Evolutionary conservation across 495 filamentous ascomycete genomes (phyloP).

Genomic region (Tuber microsphaerosporum): DNA sequence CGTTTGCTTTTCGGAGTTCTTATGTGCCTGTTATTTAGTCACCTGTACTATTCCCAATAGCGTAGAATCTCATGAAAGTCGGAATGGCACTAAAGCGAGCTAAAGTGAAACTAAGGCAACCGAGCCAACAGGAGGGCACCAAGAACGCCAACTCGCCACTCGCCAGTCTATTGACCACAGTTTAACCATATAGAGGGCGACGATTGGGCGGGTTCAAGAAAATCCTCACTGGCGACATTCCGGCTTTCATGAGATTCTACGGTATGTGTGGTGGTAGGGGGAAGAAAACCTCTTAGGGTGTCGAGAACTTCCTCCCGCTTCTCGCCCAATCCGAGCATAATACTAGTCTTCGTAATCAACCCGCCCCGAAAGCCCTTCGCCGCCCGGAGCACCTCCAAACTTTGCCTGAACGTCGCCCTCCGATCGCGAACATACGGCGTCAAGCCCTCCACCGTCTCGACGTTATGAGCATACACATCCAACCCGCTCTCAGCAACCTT

Average conservation of each 20-base stretch:
- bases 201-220: too few relatives aligned
- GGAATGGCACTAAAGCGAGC: too few relatives aligned
- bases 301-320: slow-evolving; percentile 81
- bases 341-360: slow-evolving; percentile 91
- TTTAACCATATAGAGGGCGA: too few relatives aligned
- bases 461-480: slow-evolving; percentile 94
- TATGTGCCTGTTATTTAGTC: too few relatives aligned
- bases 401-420: slow-evolving; percentile 81
- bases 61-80: too few relatives aligned
- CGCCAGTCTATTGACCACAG: too few relatives aligned
- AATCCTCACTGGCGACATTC: too few relatives aligned
- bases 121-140: too few relatives aligned
- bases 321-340: slow-evolving; percentile 95
- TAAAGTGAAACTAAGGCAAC: too few relatives aligned
- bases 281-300: slow-evolving; percentile 56
- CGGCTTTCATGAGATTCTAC: too few relatives aligned
- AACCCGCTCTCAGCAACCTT: slow-evolving; percentile 78
- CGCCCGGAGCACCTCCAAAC: slow-evolving; percentile 67
- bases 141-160: too few relatives aligned
- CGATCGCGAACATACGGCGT: slow-evolving; percentile 87
- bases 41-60: too few relatives aligned
- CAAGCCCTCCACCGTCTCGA: slow-evolving; percentile 87
- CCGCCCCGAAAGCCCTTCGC: slow-evolving; percentile 68
- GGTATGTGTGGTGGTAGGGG: neutral
- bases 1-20: slow-evolving; percentile 69